phyloP scores from a whole-genome alignment of 306 rosid genomes.

The Quercus rubra region DNA sequence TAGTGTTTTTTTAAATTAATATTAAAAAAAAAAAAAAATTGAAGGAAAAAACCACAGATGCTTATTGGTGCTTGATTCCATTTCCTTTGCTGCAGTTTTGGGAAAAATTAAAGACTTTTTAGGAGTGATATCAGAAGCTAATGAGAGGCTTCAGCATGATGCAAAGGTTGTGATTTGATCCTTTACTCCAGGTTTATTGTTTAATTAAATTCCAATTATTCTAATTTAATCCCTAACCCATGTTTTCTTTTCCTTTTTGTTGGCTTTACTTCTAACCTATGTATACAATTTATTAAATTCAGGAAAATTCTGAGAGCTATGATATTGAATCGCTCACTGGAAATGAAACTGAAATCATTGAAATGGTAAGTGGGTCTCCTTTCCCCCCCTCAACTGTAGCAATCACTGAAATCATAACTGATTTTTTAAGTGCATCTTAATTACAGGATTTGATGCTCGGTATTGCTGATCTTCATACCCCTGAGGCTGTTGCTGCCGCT shows the following conservation, averaged over 20 bases:
- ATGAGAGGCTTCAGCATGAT: conserved; percentile 47
- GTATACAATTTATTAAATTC: background rate
- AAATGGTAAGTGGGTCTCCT: conserved; percentile 42
- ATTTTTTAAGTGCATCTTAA: background rate
- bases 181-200: background rate
- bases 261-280: background rate
- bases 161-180: conserved; percentile 58
- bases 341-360: conserved; percentile 70
- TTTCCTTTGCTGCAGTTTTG: conserved; percentile 32
- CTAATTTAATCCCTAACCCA: background rate
- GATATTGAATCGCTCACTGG: conserved; percentile 77
- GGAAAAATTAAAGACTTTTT: conserved; percentile 56
- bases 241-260: background rate
- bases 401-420: background rate
- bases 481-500: conserved; percentile 91
- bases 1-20: background rate
- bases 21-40: background rate
- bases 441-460: conserved; percentile 87
- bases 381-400: background rate
- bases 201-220: background rate
- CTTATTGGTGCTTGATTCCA: conserved; percentile 9
- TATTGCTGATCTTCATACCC: conserved; percentile 78
- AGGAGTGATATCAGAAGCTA: conserved; percentile 78
- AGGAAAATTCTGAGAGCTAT: conserved; percentile 61
- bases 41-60: background rate